phyloP scores from a whole-genome alignment of 129 eudicot genomes.

The Apium graveolens region DNA sequence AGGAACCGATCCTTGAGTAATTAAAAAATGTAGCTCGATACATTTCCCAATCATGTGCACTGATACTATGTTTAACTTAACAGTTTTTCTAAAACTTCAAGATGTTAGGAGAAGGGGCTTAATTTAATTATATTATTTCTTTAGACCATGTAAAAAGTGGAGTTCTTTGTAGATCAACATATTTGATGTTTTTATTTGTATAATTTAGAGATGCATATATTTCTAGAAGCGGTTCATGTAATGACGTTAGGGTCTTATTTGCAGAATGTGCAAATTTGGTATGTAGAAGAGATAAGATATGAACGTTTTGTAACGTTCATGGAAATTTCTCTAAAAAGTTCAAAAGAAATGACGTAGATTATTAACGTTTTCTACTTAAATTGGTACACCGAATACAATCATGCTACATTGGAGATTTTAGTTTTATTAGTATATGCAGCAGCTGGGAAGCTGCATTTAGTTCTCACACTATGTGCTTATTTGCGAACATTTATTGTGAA shows the following conservation, averaged over 20 bases:
- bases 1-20: neutral
- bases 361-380: slow-evolving; percentile 8
- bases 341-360: neutral
- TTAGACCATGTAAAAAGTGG: neutral
- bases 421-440: neutral
- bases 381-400: slow-evolving; percentile 8
- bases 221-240: neutral
- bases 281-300: neutral
- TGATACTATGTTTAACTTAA: neutral
- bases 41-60: neutral
- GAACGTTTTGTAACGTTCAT: neutral
- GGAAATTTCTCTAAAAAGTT: neutral
- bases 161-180: neutral
- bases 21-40: neutral
- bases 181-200: neutral
- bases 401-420: neutral
- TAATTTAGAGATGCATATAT: neutral
- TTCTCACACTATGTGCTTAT: neutral
- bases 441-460: neutral
- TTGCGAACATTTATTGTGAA: neutral
- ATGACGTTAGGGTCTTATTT: slow-evolving; percentile 6
- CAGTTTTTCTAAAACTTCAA: too few relatives aligned
- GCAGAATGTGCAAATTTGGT: neutral
- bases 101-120: too few relatives aligned
- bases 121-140: too few relatives aligned